These are phyloP conservation scores for Aspergillus sergii DNA, from an alignment of 2,329 filamentous ascomycete species.

Conservation along the genomic window DNA sequence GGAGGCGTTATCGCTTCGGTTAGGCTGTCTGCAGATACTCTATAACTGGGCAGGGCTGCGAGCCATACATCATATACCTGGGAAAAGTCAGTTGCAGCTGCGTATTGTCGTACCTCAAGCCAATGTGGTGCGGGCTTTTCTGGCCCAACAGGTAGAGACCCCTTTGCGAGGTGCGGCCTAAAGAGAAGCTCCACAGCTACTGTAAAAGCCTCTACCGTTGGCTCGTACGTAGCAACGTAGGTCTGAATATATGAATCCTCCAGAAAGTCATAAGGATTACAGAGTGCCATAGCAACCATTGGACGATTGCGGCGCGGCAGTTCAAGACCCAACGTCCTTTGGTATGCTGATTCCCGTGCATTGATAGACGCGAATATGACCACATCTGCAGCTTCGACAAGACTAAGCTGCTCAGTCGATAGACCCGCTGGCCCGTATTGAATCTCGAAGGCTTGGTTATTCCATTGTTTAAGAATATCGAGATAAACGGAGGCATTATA, in stretches of 20 bases:
- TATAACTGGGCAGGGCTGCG: conserved; percentile 40
- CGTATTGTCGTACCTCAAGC: conserved; percentile 22
- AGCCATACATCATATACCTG: conserved; percentile 38
- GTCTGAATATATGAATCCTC: conserved; percentile 39
- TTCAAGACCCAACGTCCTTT: conserved; percentile 38
- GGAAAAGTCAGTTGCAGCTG: conserved; percentile 29
- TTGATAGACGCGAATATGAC: conserved; percentile 47
- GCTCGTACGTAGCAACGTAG: conserved; percentile 50
- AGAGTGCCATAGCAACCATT: conserved; percentile 45
- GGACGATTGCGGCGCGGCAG: conserved; percentile 33
- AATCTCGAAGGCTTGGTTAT: conserved; percentile 33
- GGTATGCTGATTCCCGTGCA: conserved; percentile 40
- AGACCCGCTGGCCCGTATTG: conserved; percentile 35
- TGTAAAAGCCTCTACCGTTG: conserved; percentile 45
- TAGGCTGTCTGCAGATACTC: conserved; percentile 31
- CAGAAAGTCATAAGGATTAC: conserved; percentile 50
- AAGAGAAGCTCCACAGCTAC: conserved; percentile 45
- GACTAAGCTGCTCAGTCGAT: conserved; percentile 33
- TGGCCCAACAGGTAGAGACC: conserved; percentile 39
- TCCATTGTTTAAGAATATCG: conserved; percentile 32
- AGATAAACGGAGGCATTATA: conserved; percentile 37
- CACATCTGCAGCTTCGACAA: conserved; percentile 38
- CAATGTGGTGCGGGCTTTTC: conserved; percentile 17
- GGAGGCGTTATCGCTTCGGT: conserved; percentile 27
- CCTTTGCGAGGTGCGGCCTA: conserved; percentile 31